Evolutionary conservation across 768 basidiomycete species (phyloP).

Genomic region (Mycena belliarum): DNA sequence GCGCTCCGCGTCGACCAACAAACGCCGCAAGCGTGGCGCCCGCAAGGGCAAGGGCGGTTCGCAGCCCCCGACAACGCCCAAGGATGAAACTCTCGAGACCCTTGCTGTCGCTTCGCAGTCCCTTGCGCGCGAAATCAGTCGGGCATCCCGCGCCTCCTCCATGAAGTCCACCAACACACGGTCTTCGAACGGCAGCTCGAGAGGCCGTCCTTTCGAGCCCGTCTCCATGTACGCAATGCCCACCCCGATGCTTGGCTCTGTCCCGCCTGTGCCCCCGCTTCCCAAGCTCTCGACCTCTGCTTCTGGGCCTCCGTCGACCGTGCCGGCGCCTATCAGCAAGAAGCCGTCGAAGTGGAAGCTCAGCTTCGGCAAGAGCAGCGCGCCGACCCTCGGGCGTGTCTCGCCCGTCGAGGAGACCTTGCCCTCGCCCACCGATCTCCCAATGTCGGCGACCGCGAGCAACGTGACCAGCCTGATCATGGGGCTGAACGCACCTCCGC

Average conservation of each 20-base stretch:
- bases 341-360: slow-evolving; percentile 89
- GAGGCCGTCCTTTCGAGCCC: slow-evolving; percentile 41
- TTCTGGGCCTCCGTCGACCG: slow-evolving; percentile 28
- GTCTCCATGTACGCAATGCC: slow-evolving; percentile 48
- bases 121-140: slow-evolving; percentile 82
- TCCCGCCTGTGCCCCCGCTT: slow-evolving; percentile 16
- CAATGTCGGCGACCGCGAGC: slow-evolving; percentile 69
- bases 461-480: slow-evolving; percentile 78
- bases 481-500: slow-evolving; percentile 55
- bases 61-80: slow-evolving; percentile 34
- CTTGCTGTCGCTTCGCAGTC: slow-evolving; percentile 81
- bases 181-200: slow-evolving; percentile 27
- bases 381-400: slow-evolving; percentile 37
- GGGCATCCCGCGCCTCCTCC: slow-evolving; percentile 57
- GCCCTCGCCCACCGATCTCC: slow-evolving; percentile 18
- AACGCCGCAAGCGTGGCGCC: slow-evolving; percentile 81
- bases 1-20: slow-evolving; percentile 71
- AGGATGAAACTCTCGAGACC: slow-evolving; percentile 62
- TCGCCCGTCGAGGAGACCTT: slow-evolving; percentile 42
- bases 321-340: slow-evolving; percentile 51
- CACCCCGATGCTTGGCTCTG: slow-evolving; percentile 31
- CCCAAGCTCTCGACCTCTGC: slow-evolving; percentile 24
- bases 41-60: slow-evolving; percentile 80
- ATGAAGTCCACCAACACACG: slow-evolving; percentile 34
- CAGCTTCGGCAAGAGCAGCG: slow-evolving; percentile 63